Base-by-base conservation (phyloP, 768 basidiomycete genomes). In the Boletus tylopilopsis region DNA sequence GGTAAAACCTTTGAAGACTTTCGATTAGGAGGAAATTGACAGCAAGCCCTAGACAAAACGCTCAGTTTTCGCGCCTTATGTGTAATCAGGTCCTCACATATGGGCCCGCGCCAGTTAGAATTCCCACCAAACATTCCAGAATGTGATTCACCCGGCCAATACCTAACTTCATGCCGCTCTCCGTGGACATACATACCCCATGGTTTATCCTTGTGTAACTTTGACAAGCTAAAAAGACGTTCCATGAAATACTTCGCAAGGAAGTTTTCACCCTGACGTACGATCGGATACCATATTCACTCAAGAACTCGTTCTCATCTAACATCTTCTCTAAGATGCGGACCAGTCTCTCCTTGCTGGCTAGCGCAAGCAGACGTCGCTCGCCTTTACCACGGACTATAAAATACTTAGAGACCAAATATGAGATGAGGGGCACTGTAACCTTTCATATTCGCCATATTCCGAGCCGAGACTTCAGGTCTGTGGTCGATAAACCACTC, bases 111-210 rank as follows among this genome's bases (percentile, higher is more conserved):
- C 92, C 92, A 95, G 57, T 94, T 94, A n/a, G 91, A 94, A 64
- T 94, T 94, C n/a, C 91, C 92, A 45, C 94, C 93, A 68, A 96
- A 95, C 95, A 99, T 99, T 40, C 94, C 94, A 11, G 91, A 94
- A 59, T 80, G 82, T 2, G 95, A 97, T 66, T 99, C 96, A 9
- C 94, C 96, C 1, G 96, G 95, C 96, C 96, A 98, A 70, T 98
- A 99, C 29, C 81, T 80, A 25, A 98, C 91, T 62, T 93, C 90
- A 64, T 96, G 90, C 35, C 85, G 79, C 58, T 97, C 82, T 15
- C 93, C 94, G 53, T 96, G 83, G 41, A 96, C 95, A 53, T 91
- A 75, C 80, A 97, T 96, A 6, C 87, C 87, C 90, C 91, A 99
- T 4, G 96, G 96, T 50, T 88, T 77, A 11, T 93, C 86, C 68